Conservation (phyloP, 1,139 yeast genomes). For the Kodamaea suecica region DNA sequence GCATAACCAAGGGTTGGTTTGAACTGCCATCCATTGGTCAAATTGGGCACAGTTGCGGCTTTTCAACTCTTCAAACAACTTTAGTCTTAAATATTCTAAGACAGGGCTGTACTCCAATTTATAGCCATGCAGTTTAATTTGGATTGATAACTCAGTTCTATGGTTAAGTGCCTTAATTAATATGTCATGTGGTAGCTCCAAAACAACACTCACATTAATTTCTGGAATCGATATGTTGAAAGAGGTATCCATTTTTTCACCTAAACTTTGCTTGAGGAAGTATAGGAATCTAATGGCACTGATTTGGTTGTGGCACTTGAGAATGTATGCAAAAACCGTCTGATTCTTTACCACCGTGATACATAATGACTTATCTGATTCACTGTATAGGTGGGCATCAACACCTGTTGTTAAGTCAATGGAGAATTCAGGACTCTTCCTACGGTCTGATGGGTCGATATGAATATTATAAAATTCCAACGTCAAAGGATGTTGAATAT, state of each 20-base stretch:
- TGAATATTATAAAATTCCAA: slow-evolving; percentile 57
- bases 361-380: slow-evolving; percentile 66
- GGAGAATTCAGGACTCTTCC: slow-evolving; percentile 24
- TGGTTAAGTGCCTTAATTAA: slow-evolving; percentile 16
- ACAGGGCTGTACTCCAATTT: slow-evolving; percentile 27
- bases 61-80: slow-evolving; percentile 18
- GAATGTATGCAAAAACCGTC: slow-evolving; percentile 43
- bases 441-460: slow-evolving; percentile 32
- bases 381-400: slow-evolving; percentile 55
- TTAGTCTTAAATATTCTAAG: slow-evolving; percentile 31
- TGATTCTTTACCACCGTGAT: slow-evolving; percentile 36
- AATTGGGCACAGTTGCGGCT: slow-evolving; percentile 11
- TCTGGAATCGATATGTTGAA: slow-evolving; percentile 52
- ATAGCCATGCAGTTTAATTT: slow-evolving; percentile 31
- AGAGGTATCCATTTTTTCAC: slow-evolving; percentile 23
- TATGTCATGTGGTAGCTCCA: slow-evolving; percentile 35
- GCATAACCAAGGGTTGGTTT: slow-evolving; percentile 47
- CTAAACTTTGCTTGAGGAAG: slow-evolving; percentile 47
- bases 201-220: slow-evolving; percentile 41
- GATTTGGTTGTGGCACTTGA: slow-evolving; percentile 51
- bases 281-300: slow-evolving; percentile 63
- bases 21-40: slow-evolving; percentile 18
- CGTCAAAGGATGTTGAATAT: slow-evolving; percentile 45
- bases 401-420: slow-evolving; percentile 23
- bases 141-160: slow-evolving; percentile 12